Evolutionary conservation across 2,329 filamentous ascomycete species (phyloP).

Genomic region (Neopestalotiopsis rosae): DNA sequence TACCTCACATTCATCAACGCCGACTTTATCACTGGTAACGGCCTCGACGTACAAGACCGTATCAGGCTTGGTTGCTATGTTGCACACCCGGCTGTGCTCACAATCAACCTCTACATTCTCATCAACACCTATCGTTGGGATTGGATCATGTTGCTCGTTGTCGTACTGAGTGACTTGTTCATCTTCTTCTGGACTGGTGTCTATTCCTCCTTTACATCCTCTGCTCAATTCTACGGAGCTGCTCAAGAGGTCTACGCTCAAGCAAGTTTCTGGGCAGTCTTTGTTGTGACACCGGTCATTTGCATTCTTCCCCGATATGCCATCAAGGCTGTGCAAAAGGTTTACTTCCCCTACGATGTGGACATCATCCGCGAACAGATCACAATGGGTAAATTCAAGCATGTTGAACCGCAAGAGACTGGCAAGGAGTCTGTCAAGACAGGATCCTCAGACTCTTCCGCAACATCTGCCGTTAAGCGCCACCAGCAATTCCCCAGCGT

Average conservation of each 20-base stretch:
- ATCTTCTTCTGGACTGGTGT: slow-evolving; percentile 97
- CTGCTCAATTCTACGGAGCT: slow-evolving; percentile 72
- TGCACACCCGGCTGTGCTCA: slow-evolving; percentile 80
- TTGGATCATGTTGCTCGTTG: slow-evolving; percentile 89
- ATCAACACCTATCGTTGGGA: slow-evolving; percentile 99
- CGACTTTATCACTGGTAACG: slow-evolving; percentile 73
- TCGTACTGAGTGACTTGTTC: slow-evolving; percentile 80
- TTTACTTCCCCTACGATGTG: slow-evolving; percentile 90
- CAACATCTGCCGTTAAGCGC: slow-evolving; percentile 61
- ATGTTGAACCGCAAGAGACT: slow-evolving; percentile 53
- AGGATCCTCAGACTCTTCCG: slow-evolving; percentile 50
- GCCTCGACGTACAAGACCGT: slow-evolving; percentile 78
- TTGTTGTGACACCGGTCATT: slow-evolving; percentile 78
- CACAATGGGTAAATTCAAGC: slow-evolving; percentile 79
- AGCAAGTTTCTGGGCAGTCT: slow-evolving; percentile 85
- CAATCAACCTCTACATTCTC: slow-evolving; percentile 92
- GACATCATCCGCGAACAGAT: slow-evolving; percentile 97
- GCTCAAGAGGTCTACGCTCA: slow-evolving; percentile 80
- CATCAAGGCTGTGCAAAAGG: slow-evolving; percentile 88
- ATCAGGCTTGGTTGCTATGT: slow-evolving; percentile 87
- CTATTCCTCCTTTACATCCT: slow-evolving; percentile 64
- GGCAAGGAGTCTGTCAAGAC: slow-evolving; percentile 41
- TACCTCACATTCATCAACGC: slow-evolving; percentile 78
- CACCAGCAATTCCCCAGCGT: slow-evolving; percentile 67
- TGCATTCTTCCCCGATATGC: slow-evolving; percentile 88